Conservation (phyloP, 495 filamentous ascomycete species). For the Aspergillus sclerotiicarbonarius region DNA sequence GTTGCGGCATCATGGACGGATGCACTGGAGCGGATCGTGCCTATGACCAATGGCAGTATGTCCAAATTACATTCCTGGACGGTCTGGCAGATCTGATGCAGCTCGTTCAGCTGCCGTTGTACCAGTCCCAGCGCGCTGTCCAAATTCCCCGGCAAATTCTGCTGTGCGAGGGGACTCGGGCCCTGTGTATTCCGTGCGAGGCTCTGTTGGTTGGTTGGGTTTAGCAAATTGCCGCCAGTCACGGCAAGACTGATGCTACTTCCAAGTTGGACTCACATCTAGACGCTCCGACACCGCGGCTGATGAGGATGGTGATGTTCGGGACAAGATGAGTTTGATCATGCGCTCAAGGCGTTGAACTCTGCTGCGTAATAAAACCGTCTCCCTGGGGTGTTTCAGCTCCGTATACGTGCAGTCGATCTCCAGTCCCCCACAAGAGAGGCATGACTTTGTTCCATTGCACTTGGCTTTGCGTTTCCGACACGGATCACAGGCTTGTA, state of each 20-base stretch:
- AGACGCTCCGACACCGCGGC: too few species aligned
- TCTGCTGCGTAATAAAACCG: not conserved
- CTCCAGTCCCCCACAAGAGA: not conserved
- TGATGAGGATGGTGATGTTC: not conserved
- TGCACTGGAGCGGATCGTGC: not conserved
- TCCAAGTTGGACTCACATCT: too few species aligned
- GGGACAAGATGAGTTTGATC: not conserved
- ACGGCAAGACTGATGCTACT: not conserved
- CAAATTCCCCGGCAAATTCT: not conserved
- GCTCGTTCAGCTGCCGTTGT: not conserved
- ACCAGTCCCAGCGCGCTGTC: not conserved
- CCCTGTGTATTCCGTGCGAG: too few species aligned
- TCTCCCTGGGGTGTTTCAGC: not conserved
- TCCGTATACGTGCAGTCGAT: slow-evolving; percentile 1
- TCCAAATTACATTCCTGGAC: not conserved
- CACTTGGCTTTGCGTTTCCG: slow-evolving; percentile 4
- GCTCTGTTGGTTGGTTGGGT: too few species aligned
- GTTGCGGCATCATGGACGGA: not conserved
- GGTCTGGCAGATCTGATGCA: not conserved
- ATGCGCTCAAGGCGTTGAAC: not conserved
- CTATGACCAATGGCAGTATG: not conserved
- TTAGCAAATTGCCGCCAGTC: not conserved
- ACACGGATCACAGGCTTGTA: not conserved
- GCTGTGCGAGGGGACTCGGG: not conserved
- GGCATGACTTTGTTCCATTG: not conserved